These are phyloP conservation scores for Lachnellula arida DNA, from an alignment of 2,329 filamentous ascomycete genomes.

Conservation along the genomic window DNA sequence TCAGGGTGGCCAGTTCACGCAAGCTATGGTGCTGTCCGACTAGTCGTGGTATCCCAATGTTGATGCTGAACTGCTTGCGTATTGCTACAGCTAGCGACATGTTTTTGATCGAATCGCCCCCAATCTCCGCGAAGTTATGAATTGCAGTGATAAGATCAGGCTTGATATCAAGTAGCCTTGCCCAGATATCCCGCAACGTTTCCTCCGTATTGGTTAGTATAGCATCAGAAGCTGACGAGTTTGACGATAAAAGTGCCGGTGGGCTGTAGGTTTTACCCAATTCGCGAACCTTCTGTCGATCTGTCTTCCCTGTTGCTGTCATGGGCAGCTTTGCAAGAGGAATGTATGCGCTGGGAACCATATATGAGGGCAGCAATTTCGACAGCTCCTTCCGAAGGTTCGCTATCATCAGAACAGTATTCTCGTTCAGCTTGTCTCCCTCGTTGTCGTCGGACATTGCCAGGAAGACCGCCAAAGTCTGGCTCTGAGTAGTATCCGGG, in stretches of 20 bases:
- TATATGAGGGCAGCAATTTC: conserved; percentile 31
- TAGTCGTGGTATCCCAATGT: neutral
- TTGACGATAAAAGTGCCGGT: too few species aligned
- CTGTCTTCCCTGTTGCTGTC: conserved; percentile 28
- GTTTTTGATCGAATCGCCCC: conserved; percentile 2
- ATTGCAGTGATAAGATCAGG: neutral
- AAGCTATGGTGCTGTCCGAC: neutral
- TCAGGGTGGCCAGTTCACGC: neutral
- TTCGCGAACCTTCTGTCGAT: conserved; percentile 21
- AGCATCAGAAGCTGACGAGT: neutral
- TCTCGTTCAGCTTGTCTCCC: neutral
- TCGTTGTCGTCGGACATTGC: neutral
- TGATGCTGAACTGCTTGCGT: neutral
- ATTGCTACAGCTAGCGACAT: neutral
- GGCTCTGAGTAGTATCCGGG: neutral
- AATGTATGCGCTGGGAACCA: conserved; percentile 30
- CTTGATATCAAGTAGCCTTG: neutral
- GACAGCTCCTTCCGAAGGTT: conserved; percentile 6
- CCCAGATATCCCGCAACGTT: neutral
- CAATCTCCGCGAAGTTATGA: neutral
- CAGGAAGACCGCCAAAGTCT: neutral
- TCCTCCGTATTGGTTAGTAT: neutral
- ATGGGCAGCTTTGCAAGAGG: conserved; percentile 25
- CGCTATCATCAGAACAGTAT: neutral
- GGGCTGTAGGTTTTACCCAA: too few species aligned